These are phyloP conservation scores for Sechiopsis laciniata DNA, from an alignment of 306 rosid genomes.

Conservation along the genomic window DNA sequence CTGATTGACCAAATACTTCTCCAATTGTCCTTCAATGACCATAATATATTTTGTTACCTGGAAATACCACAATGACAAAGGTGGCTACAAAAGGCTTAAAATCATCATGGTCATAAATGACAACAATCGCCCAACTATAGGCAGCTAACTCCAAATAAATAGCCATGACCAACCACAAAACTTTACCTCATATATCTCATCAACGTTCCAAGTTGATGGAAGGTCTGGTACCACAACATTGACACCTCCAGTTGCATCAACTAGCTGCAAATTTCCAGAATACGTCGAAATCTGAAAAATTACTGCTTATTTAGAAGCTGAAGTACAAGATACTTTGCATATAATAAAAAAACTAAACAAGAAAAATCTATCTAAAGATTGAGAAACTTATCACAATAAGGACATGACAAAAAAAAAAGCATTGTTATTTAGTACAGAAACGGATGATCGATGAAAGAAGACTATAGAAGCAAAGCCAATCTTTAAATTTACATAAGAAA, in stretches of 20 bases:
- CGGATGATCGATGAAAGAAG: not conserved
- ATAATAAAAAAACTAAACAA: not conserved
- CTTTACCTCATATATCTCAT: constrained; percentile 58
- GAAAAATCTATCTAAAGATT: not conserved
- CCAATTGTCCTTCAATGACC: constrained; percentile 45
- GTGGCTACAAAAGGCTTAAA: constrained; percentile 23
- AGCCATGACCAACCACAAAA: constrained; percentile 11
- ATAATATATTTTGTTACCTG: constrained; percentile 66
- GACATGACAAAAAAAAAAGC: not conserved
- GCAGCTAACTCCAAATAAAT: constrained; percentile 13
- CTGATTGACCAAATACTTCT: constrained; percentile 33
- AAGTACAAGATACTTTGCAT: not conserved
- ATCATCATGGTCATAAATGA: not conserved
- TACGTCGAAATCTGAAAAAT: constrained; percentile 49
- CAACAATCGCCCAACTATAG: not conserved
- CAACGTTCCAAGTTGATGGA: constrained; percentile 58
- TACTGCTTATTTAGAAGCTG: constrained; percentile 22
- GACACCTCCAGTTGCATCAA: constrained; percentile 75
- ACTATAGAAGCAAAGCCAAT: not conserved
- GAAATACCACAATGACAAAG: constrained; percentile 26
- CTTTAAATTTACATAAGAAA: constrained; percentile 15
- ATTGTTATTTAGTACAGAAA: not conserved
- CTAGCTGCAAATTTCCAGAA: constrained; percentile 71
- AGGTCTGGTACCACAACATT: constrained; percentile 82
- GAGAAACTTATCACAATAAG: not conserved